Percentiles rank a stretch among this genome's conserved stretches.
Conservation (phyloP, 73 alveolate species). For the Paramecium primaurelia region DNA sequence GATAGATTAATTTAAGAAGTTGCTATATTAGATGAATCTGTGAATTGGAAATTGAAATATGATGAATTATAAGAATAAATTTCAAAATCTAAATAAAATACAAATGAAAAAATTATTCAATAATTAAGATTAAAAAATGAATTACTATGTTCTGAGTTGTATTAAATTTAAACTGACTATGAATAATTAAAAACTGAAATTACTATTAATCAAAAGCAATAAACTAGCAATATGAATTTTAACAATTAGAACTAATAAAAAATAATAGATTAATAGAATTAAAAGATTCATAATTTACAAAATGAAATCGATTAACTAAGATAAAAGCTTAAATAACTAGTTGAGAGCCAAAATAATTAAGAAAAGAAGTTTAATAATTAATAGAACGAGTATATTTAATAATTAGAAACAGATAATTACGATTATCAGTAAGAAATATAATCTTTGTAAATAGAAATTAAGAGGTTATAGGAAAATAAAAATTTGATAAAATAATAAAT, state of each 20-base stretch:
- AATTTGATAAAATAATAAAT: not conserved
- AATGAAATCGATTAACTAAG: not conserved
- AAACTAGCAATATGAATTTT: not conserved
- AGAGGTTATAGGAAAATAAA: not conserved
- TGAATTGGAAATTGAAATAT: not conserved
- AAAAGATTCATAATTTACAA: not conserved
- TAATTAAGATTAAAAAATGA: not conserved
- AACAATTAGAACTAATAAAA: not conserved
- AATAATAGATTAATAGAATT: not conserved
- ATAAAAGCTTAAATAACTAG: not conserved
- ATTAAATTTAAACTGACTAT: not conserved
- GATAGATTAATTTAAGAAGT: not conserved
- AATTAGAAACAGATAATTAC: not conserved
- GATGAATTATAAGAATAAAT: not conserved
- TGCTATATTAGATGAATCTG: not conserved
- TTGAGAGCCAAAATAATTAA: not conserved
- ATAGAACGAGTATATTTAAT: not conserved
- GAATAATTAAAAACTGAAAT: not conserved
- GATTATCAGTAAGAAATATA: not conserved
- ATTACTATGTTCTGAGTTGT: not conserved
- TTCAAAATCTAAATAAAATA: not conserved
- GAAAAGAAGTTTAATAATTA: not conserved
- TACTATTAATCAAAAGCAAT: not conserved
- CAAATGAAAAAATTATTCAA: not conserved
- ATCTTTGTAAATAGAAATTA: not conserved